phyloP scores from a whole-genome alignment of 768 basidiomycete genomes.

The Trametes sanguinea region DNA sequence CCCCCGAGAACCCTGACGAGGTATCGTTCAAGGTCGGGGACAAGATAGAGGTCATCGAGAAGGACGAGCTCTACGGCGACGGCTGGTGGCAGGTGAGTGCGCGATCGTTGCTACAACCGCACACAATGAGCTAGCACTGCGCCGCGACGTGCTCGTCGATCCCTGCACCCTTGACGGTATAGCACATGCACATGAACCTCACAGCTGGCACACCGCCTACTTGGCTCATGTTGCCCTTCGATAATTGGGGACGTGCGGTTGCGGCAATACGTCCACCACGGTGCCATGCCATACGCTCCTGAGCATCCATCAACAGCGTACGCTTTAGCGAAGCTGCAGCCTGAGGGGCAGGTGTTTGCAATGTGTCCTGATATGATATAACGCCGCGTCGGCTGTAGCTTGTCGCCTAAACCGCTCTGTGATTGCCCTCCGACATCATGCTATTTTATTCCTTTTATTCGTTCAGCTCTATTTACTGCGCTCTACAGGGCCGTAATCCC shows the following conservation, averaged over 20 bases:
- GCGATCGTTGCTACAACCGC: background rate
- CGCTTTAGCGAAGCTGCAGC: background rate
- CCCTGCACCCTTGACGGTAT: background rate
- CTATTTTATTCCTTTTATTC: conserved; percentile 18
- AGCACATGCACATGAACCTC: too few species aligned
- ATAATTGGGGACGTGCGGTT: background rate
- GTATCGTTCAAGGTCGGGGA: conserved; percentile 84
- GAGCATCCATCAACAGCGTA: background rate
- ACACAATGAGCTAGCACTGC: background rate
- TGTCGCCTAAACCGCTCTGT: background rate
- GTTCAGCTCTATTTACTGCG: conserved; percentile 20
- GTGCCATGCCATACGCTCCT: background rate
- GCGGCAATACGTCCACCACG: background rate
- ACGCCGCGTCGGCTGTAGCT: background rate
- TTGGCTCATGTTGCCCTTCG: background rate
- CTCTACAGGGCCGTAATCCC: conserved; percentile 75
- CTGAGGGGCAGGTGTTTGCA: background rate
- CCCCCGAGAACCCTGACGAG: conserved; percentile 94
- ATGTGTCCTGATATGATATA: conserved; percentile 8
- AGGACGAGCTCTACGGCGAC: conserved; percentile 89
- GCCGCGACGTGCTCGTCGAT: background rate
- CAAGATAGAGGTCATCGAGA: conserved; percentile 86
- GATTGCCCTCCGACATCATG: conserved; percentile 12
- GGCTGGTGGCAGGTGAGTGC: conserved; percentile 89
- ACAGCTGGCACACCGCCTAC: background rate